Percentiles rank a stretch among this genome's conserved stretches.
phyloP scores from a whole-genome alignment of 2,329 filamentous ascomycete species.

The Colletotrichum lentis region DNA sequence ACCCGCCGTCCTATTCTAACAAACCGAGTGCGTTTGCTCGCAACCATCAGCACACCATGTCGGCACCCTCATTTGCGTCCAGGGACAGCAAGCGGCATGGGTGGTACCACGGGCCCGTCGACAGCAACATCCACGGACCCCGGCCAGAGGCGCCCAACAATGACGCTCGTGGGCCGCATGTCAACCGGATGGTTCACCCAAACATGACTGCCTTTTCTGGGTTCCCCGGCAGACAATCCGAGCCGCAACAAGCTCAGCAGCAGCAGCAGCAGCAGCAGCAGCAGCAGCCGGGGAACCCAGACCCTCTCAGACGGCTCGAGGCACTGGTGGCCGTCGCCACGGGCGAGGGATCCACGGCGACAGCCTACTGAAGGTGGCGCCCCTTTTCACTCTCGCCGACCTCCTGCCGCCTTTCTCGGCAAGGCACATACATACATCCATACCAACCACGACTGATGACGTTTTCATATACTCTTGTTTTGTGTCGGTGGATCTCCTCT shows the following conservation, averaged over 20 bases:
- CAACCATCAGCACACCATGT: constrained; percentile 66
- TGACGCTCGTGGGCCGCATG: constrained; percentile 53
- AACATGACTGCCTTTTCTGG: constrained; percentile 62
- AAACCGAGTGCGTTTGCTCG: constrained; percentile 24
- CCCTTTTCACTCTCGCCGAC: background rate
- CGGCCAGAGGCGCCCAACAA: constrained; percentile 42
- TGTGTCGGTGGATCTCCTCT: constrained; percentile 20
- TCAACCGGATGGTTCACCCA: constrained; percentile 66
- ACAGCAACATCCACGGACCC: constrained; percentile 43
- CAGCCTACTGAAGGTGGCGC: constrained; percentile 47
- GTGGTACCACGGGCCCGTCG: constrained; percentile 71
- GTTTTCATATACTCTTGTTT: background rate
- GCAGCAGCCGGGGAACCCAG: constrained; percentile 40
- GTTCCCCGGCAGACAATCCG: constrained; percentile 54
- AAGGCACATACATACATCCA: constrained; percentile 14
- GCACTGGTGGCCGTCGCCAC: constrained; percentile 56
- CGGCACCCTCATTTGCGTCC: constrained; percentile 64
- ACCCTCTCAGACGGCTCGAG: constrained; percentile 51
- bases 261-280: constrained; percentile 40
- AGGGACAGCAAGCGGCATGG: constrained; percentile 72
- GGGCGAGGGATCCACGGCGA: constrained; percentile 54
- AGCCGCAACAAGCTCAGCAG: constrained; percentile 40
- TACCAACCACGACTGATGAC: constrained; percentile 33
- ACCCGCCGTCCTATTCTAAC: constrained; percentile 47
- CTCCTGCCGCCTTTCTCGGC: background rate